phyloP scores from a whole-genome alignment of 495 filamentous ascomycete genomes.

The Tuber calosporum region DNA sequence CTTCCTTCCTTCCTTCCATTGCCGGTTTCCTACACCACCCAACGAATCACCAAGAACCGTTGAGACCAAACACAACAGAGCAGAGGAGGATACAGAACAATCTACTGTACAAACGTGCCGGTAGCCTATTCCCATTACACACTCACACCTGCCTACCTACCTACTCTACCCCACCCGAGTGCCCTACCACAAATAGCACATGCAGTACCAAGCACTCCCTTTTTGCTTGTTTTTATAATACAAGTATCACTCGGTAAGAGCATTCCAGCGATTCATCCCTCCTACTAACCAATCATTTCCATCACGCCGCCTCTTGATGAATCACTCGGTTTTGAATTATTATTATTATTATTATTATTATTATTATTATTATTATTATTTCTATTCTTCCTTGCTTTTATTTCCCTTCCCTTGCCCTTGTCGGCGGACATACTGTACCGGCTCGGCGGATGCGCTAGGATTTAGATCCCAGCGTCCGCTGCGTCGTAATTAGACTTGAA shows the following conservation, averaged over 20 bases:
- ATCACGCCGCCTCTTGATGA: not conserved
- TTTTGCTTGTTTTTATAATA: too few species aligned
- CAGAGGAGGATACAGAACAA: not conserved
- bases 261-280: not conserved
- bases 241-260: too few species aligned
- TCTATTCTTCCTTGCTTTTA: not conserved
- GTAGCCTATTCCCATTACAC: not conserved
- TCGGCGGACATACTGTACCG: not conserved
- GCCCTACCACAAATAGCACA: too few species aligned
- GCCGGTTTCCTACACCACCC: not conserved
- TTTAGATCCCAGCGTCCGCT: not conserved
- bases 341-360: too few species aligned
- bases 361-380: too few species aligned
- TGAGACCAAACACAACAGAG: not conserved
- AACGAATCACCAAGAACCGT: not conserved
- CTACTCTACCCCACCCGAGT: too few species aligned
- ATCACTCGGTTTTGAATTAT: not conserved
- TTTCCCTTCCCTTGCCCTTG: not conserved
- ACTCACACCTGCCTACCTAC: too few species aligned
- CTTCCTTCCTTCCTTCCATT: not conserved
- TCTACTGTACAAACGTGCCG: not conserved
- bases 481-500: too few species aligned
- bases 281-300: not conserved
- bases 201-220: too few species aligned
- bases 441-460: not conserved